phyloP scores from a whole-genome alignment of 2,329 filamentous ascomycete species.

The Cytospora mali region DNA sequence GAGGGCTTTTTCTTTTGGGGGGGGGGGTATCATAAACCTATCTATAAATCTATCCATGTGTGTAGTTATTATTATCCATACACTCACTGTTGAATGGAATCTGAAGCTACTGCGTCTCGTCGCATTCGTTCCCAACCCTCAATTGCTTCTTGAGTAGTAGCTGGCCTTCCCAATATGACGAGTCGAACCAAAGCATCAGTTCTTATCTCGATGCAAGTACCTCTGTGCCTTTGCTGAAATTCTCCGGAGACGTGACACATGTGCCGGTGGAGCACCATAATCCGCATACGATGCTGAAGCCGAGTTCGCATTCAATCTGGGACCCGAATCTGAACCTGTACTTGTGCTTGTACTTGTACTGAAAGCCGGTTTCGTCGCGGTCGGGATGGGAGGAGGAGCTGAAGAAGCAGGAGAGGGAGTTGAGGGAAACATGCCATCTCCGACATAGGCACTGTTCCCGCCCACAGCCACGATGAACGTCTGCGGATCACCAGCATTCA shows the following conservation, averaged over 20 bases:
- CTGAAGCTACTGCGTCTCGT: background rate
- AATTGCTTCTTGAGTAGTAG: too few species aligned
- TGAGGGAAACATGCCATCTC: constrained; percentile 17
- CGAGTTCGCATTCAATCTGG: background rate
- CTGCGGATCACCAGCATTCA: constrained; percentile 53
- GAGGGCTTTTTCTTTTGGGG: too few species aligned
- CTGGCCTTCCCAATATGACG: too few species aligned
- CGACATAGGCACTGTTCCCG: constrained; percentile 40
- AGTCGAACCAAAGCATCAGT: background rate
- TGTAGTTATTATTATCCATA: background rate
- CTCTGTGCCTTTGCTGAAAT: constrained; percentile 26
- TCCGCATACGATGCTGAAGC: constrained; percentile 1
- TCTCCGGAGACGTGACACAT: constrained; percentile 15
- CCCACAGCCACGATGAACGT: constrained; percentile 55
- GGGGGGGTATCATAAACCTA: background rate
- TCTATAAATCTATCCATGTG: background rate
- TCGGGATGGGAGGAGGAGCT: background rate
- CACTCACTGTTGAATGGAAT: background rate
- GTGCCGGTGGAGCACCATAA: background rate
- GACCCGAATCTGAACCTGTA: background rate
- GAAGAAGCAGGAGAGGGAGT: background rate
- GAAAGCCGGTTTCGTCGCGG: constrained; percentile 3
- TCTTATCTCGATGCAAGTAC: constrained; percentile 17
- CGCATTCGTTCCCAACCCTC: background rate
- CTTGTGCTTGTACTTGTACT: background rate